Evolutionary conservation across 306 rosid species (phyloP), one percentile per base, ranked within the genome.

Genomic region (Prunus mira): DNA sequence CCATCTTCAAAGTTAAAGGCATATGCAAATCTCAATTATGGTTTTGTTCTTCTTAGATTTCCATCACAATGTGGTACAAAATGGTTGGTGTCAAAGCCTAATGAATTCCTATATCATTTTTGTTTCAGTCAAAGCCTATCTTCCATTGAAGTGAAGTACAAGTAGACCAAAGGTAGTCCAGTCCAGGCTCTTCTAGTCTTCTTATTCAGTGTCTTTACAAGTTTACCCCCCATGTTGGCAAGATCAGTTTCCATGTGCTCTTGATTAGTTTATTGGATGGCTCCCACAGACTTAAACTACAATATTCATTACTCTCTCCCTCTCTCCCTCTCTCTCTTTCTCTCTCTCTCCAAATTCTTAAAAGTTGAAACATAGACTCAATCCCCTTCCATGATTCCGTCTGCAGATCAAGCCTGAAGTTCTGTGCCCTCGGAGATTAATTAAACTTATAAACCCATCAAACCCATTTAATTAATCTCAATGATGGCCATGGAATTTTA

Each of bases 191-290:
- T 83, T 65, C 87, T 67, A 56, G 47, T 38, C 69, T 83, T 65
- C 87, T 69, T 66, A 57, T 81, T 54, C 46, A 62, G 72, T 67
- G 80, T 72, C 69, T 76, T 78, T 45, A 60, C 69, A 19, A 43
- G 67, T 73, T 73, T 73, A 80, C 70, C 82, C 67, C 58, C 75
- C 84, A 85, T 83, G 88, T 86, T 86, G 86, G 85, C 74, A 82
- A 77, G 89, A 67, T 86, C 82, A 58, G 91, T 85, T 72, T 85
- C 87, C 96, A 88, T 73, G 98, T 93, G 93, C 88, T 60, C 67
- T 82, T 82, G 63, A 81, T 85, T 88, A 81, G 81, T 89, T 86
- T 76, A 88, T 38, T 38, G 43, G 43, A 6, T 82, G 87, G 79
- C 75, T 84, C 89, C 79, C 87, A 84, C 74, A 46, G 57, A 62